These are phyloP conservation scores for Rhodotorula sp. DNA, from an alignment of 1,284 basidiomycete genomes.

Conservation along the genomic window DNA sequence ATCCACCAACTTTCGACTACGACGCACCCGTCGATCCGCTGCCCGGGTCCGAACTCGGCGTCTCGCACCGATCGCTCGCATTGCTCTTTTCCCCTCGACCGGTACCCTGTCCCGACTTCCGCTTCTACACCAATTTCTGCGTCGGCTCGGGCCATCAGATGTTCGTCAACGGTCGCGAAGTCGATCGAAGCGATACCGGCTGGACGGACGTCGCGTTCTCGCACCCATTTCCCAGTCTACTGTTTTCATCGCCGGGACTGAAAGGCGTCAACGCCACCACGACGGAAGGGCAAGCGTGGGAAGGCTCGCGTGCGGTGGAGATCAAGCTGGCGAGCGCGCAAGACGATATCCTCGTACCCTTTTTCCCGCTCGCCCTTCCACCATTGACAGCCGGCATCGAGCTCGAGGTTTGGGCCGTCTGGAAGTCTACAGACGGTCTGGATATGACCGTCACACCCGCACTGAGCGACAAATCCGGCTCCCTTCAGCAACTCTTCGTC, in stretches of 20 bases:
- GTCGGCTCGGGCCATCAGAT: constrained; percentile 28
- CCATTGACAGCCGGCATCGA: not conserved
- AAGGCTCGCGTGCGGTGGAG: constrained; percentile 9
- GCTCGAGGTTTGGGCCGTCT: not conserved
- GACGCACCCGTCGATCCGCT: not conserved
- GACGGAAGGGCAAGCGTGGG: constrained; percentile 14
- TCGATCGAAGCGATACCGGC: not conserved
- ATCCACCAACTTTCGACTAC: constrained; percentile 6
- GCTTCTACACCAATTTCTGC: constrained; percentile 29
- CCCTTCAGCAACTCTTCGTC: not conserved
- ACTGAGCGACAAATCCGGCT: not conserved
- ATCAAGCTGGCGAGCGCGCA: not conserved
- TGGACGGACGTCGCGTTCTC: constrained; percentile 29
- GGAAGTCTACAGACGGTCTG: not conserved
- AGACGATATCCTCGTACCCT: not conserved
- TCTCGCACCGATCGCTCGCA: not conserved
- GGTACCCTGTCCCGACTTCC: not conserved
- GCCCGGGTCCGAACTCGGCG: not conserved
- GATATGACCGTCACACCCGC: not conserved
- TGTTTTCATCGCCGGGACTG: not conserved
- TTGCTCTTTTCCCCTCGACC: not conserved
- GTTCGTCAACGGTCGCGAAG: constrained; percentile 13
- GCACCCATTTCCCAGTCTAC: constrained; percentile 5
- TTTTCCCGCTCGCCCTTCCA: not conserved
- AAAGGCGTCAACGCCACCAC: not conserved